Conservation (phyloP, 352 stramenopile genomes). For the Globisporangium nagaii region DNA sequence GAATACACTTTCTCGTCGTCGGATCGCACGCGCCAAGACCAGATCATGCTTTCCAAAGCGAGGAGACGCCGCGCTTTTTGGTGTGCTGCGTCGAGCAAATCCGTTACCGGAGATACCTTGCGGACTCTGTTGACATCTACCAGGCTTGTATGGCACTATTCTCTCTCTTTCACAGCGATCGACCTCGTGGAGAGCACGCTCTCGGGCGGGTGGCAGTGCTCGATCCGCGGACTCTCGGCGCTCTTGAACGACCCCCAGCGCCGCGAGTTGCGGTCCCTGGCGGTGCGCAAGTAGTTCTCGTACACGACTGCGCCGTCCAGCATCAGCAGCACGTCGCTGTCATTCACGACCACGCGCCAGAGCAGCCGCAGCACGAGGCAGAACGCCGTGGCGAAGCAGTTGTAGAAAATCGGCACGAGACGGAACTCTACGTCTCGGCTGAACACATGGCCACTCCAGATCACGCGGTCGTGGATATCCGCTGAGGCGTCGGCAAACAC, state of each 20-base stretch:
- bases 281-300: slow-evolving; percentile 3
- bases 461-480: slow-evolving; percentile 9
- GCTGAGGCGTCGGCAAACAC: background rate
- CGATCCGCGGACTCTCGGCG: background rate
- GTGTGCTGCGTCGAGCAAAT: background rate
- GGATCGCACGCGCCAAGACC: too few relatives aligned
- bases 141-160: too few relatives aligned
- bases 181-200: background rate
- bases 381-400: slow-evolving; percentile 7
- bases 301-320: slow-evolving; percentile 18
- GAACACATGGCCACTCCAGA: slow-evolving; percentile 1
- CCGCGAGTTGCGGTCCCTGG: background rate
- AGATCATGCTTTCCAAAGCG: too few relatives aligned
- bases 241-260: background rate
- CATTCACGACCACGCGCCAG: slow-evolving; percentile 8
- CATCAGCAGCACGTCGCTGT: slow-evolving; percentile 15
- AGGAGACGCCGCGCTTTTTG: too few relatives aligned
- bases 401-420: slow-evolving; percentile 19
- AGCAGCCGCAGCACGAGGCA: slow-evolving; percentile 17
- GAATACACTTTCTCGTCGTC: too few relatives aligned
- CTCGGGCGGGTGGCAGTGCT: background rate
- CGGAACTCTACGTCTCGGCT: slow-evolving; percentile 5
- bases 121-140: too few relatives aligned
- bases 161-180: too few relatives aligned
- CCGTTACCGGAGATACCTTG: too few relatives aligned